Percentiles rank a stretch among this genome's conserved stretches.
Evolutionary conservation across 176 grass and related monocot species (phyloP).

Genomic region (Panicum miliaceum): DNA sequence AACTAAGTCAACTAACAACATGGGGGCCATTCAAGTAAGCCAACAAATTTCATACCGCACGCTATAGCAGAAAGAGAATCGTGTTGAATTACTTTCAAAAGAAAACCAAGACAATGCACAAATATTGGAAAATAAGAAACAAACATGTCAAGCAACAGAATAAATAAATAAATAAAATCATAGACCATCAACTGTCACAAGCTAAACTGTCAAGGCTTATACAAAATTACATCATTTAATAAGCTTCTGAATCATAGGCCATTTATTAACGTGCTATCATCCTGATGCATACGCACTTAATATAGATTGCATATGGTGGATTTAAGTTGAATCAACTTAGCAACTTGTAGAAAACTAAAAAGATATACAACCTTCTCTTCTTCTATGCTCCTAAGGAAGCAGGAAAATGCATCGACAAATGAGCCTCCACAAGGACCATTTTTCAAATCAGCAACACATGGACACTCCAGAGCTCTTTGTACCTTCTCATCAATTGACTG

Average conservation of each 20-base stretch:
- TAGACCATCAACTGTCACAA: neutral
- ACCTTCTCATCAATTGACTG: conserved; percentile 87
- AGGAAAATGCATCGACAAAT: conserved; percentile 86
- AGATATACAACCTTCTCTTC: conserved; percentile 77
- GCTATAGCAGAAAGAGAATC: neutral
- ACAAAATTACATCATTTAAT: conserved; percentile 6
- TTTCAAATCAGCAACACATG: conserved; percentile 86
- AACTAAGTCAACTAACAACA: conserved; percentile 1
- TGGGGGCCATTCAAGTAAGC: neutral
- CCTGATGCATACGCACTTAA: conserved; percentile 8
- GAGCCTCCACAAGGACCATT: conserved; percentile 85
- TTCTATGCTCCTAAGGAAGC: conserved; percentile 81
- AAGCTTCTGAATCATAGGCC: neutral
- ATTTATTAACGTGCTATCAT: neutral
- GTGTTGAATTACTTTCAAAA: neutral
- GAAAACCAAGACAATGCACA: neutral
- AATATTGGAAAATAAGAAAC: conserved; percentile 16
- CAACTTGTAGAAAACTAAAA: conserved; percentile 4
- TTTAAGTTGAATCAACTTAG: conserved; percentile 16
- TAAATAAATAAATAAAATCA: conserved; percentile 8
- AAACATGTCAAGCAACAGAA: neutral
- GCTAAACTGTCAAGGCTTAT: neutral
- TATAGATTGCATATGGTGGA: neutral
- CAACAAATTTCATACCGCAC: neutral
- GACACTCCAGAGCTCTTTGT: conserved; percentile 86